Percentiles rank a stretch among this genome's conserved stretches.
These are phyloP conservation scores for Cinnamomum micranthum DNA, from an alignment of 164 flowering plant species.

Conservation along the genomic window DNA sequence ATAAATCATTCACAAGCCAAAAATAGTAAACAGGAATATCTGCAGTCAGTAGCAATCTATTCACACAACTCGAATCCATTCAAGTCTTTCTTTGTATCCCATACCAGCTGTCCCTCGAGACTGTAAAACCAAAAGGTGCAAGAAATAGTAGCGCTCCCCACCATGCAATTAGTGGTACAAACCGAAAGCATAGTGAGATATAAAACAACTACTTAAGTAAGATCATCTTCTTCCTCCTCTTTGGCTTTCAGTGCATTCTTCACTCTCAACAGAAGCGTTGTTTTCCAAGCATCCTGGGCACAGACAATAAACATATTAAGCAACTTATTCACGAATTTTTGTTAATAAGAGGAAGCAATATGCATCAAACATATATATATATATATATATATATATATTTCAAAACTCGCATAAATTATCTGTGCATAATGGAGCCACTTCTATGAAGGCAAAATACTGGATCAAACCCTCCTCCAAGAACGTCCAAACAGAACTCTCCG, in stretches of 20 bases:
- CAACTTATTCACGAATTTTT: too few species aligned
- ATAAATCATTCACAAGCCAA: background rate
- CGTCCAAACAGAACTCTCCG: too few species aligned
- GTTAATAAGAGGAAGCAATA: too few species aligned
- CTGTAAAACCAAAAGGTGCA: background rate
- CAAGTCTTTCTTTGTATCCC: background rate
- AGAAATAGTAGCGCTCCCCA: background rate
- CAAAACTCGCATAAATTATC: too few species aligned
- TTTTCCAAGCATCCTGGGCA: slow-evolving; percentile 73
- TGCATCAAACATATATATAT: too few species aligned
- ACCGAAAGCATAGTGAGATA: background rate
- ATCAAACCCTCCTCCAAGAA: too few species aligned
- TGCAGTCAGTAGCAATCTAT: background rate
- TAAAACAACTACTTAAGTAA: slow-evolving; percentile 34
- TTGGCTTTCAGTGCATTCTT: slow-evolving; percentile 66
- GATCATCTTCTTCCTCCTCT: slow-evolving; percentile 70
- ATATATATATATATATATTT: too few species aligned
- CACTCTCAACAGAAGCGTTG: slow-evolving; percentile 66
- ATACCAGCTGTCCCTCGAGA: background rate
- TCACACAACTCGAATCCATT: background rate
- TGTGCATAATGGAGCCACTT: too few species aligned
- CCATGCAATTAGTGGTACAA: slow-evolving; percentile 2
- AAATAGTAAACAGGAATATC: background rate
- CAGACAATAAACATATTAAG: background rate
- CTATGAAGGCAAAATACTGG: too few species aligned